phyloP scores from a whole-genome alignment of 768 basidiomycete species.

The Mycena capillaripes region DNA sequence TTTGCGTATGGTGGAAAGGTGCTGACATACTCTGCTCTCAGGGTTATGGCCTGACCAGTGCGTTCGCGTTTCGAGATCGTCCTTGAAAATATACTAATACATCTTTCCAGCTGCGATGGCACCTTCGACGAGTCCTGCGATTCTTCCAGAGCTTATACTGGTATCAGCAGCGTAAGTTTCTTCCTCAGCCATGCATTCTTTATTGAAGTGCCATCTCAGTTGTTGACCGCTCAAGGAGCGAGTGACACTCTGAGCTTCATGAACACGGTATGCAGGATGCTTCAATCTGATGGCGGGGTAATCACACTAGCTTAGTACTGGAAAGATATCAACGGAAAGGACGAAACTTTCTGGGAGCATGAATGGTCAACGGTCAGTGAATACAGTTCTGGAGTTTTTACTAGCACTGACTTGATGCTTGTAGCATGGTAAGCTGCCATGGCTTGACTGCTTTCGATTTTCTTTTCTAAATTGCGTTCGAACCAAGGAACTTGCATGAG shows the following conservation, averaged over 20 bases:
- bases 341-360: slow-evolving; percentile 82
- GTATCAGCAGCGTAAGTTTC: slow-evolving; percentile 54
- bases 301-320: slow-evolving; percentile 59
- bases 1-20: not conserved
- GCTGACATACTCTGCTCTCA: slow-evolving; percentile 40
- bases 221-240: slow-evolving; percentile 71
- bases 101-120: slow-evolving; percentile 68
- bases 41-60: slow-evolving; percentile 80
- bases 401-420: not conserved
- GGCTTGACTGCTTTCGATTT: no score
- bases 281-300: not conserved
- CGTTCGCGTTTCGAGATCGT: slow-evolving; percentile 29
- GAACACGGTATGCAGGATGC: slow-evolving; percentile 49
- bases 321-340: slow-evolving; percentile 71
- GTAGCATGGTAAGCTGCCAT: no score
- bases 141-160: slow-evolving; percentile 58
- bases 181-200: not conserved
- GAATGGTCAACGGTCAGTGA: slow-evolving; percentile 70
- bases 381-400: no score
- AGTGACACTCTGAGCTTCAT: slow-evolving; percentile 72
- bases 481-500: slow-evolving; percentile 67
- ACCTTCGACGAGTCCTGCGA: slow-evolving; percentile 61
- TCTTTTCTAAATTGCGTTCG: no score
- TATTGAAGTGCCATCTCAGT: slow-evolving; percentile 50
- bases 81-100: not conserved